These are phyloP conservation scores for Penicillium ochrochloron DNA, from an alignment of 495 filamentous ascomycete species.

Conservation along the genomic window DNA sequence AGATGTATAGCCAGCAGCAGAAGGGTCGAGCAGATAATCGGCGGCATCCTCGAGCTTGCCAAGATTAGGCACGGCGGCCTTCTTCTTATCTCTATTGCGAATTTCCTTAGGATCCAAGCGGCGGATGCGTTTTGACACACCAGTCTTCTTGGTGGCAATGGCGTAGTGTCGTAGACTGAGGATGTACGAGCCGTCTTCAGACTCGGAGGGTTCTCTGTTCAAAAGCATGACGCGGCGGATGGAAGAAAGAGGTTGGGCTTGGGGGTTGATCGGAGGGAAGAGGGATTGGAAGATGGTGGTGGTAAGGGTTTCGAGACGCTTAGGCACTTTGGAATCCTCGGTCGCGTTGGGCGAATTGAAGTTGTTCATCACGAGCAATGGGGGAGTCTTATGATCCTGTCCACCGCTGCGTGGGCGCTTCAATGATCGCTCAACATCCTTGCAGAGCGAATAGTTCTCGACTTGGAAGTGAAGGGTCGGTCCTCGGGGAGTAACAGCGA, in stretches of 20 bases:
- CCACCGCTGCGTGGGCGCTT: slow-evolving; percentile 79
- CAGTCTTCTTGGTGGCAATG: slow-evolving; percentile 85
- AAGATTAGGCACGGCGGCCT: slow-evolving; percentile 77
- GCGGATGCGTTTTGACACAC: slow-evolving; percentile 79
- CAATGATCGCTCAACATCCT: slow-evolving; percentile 80
- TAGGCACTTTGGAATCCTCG: slow-evolving; percentile 65
- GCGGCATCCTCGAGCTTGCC: slow-evolving; percentile 91
- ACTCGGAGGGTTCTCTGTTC: slow-evolving; percentile 68
- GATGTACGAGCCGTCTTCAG: slow-evolving; percentile 72
- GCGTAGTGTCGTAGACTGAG: slow-evolving; percentile 93
- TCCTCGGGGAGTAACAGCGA: slow-evolving; percentile 86
- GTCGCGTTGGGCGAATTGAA: slow-evolving; percentile 69
- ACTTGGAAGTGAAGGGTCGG: slow-evolving; percentile 94
- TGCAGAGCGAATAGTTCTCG: slow-evolving; percentile 93
- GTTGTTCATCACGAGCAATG: slow-evolving; percentile 98
- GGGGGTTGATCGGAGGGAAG: slow-evolving; percentile 94
- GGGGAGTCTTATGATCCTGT: slow-evolving; percentile 81
- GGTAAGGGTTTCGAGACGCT: slow-evolving; percentile 89
- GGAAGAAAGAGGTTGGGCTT: slow-evolving; percentile 81
- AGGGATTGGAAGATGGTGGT: slow-evolving; percentile 96
- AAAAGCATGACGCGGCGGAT: slow-evolving; percentile 89
- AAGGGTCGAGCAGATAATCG: slow-evolving; percentile 87
- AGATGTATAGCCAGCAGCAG: slow-evolving; percentile 88
- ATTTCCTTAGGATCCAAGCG: slow-evolving; percentile 87
- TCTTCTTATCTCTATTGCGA: slow-evolving; percentile 66